These are phyloP conservation scores for Stagonosporopsis vannaccii DNA, from an alignment of 2,329 filamentous ascomycete species.

Conservation along the genomic window DNA sequence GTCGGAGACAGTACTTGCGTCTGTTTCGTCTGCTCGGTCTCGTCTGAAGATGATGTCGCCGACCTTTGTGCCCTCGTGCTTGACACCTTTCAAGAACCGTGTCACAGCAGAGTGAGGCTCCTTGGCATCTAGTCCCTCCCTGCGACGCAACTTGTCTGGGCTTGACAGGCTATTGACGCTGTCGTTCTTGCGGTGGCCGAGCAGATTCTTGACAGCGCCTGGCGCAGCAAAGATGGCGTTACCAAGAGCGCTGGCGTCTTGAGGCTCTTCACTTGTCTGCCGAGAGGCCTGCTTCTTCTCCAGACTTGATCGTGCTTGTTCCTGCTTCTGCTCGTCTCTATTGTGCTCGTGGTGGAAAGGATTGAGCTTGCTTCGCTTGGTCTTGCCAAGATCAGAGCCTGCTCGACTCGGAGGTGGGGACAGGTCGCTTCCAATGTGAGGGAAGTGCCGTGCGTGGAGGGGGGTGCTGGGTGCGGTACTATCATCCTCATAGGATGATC, in stretches of 20 bases:
- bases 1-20: constrained; percentile 55
- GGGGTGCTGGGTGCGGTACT: constrained; percentile 51
- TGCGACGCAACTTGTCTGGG: constrained; percentile 37
- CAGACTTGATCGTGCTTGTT: constrained; percentile 26
- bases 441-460: constrained; percentile 37
- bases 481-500: constrained; percentile 51
- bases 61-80: constrained; percentile 68
- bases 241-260: constrained; percentile 39
- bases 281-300: constrained; percentile 39
- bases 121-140: constrained; percentile 51
- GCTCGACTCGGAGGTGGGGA: constrained; percentile 48
- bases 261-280: constrained; percentile 43
- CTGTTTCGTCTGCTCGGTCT: constrained; percentile 57
- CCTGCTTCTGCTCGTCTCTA: constrained; percentile 25
- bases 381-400: constrained; percentile 42
- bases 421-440: constrained; percentile 44
- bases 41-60: constrained; percentile 67
- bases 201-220: constrained; percentile 42
- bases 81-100: constrained; percentile 80
- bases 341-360: constrained; percentile 51
- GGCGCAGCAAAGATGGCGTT: constrained; percentile 43
- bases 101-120: constrained; percentile 65
- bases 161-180: constrained; percentile 46
- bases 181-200: constrained; percentile 48
- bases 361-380: constrained; percentile 50